Evolutionary conservation across 2,329 filamentous ascomycete genomes (phyloP), one percentile per base, ranked within the genome.

Genomic region (Colletotrichum viniferum): DNA sequence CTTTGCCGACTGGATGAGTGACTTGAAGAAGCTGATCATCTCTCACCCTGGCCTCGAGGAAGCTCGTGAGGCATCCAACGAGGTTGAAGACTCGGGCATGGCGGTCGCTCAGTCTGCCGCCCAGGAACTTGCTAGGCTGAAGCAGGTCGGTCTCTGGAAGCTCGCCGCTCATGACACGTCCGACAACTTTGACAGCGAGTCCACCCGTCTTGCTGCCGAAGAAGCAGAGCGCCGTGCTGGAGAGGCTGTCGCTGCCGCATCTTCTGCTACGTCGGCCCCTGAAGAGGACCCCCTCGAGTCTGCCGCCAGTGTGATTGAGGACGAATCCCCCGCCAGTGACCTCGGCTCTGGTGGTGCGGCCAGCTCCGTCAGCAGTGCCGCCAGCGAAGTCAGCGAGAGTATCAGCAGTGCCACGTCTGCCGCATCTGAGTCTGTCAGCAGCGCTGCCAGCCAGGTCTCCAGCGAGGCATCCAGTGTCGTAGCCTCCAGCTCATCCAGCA

Each of bases 141-240:
- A 97, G 89, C 92, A 96, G 77, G 94, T 97, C 73, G 94, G 94
- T 9, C 90, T 89, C 75, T 97, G 94, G 93, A 98, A 98, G 86
- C 90, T 98, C 55, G 88, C 89, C 48, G 92, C 94, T 9, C 86
- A 89, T 43, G 96, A 98, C 82, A 86, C 90, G 4, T 93, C 91
- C 14, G 92, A 97, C 67, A 92, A 98, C 82, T 98, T 98, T 80
- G 92, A 94, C 63, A 92, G 90, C 61, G 92, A 93, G 66, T 86
- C 86, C 18, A 90, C 94, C 80, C 90, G 92, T 66, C 85, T 89
- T 12, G 90, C 90, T 24, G 91, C 88, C 8, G 88, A 89, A 58
- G 86, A 82, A 4, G 85, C 83, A 4, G 81, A 83, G 7, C 80
- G 84, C 78, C 81, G 80, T 21, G 77, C 81, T 9, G 18, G 36